Percentiles rank a stretch among this genome's conserved stretches.
These are phyloP conservation scores for Phytophthora hybrid DNA, from an alignment of 352 stramenopile species.

Conservation along the genomic window DNA sequence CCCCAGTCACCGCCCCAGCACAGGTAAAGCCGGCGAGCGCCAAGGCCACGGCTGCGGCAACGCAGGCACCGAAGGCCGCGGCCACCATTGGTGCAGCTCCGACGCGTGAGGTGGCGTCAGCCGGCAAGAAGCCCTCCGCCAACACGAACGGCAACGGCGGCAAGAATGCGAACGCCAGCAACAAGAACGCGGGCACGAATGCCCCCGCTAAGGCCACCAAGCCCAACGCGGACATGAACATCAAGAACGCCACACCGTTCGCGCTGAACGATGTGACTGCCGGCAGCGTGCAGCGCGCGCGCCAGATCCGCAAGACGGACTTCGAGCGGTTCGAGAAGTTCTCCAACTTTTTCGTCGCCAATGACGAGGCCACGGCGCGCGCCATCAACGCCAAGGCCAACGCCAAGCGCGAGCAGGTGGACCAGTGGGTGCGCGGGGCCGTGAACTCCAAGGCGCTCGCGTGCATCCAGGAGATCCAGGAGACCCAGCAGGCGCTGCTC, in stretches of 20 bases:
- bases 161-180: too few relatives aligned
- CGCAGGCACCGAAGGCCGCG: not conserved
- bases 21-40: not conserved
- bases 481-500: conserved; percentile 8
- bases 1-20: not conserved
- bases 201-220: not conserved
- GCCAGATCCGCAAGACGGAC: conserved; percentile 16
- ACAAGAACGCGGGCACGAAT: conserved; percentile 5
- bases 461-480: conserved; percentile 17
- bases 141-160: not conserved
- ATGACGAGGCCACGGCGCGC: not conserved
- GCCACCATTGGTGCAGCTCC: not conserved
- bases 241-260: not conserved
- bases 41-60: not conserved
- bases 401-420: conserved; percentile 16
- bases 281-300: conserved; percentile 11
- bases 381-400: conserved; percentile 7
- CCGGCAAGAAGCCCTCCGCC: not conserved
- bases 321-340: conserved; percentile 13
- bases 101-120: not conserved
- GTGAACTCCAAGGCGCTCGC: conserved; percentile 9
- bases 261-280: conserved; percentile 5
- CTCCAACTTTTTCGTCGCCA: conserved; percentile 20
- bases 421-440: conserved; percentile 13
- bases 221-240: not conserved